Conservation (phyloP, 495 filamentous ascomycete species). For the Annulohypoxylon maeteangense region DNA sequence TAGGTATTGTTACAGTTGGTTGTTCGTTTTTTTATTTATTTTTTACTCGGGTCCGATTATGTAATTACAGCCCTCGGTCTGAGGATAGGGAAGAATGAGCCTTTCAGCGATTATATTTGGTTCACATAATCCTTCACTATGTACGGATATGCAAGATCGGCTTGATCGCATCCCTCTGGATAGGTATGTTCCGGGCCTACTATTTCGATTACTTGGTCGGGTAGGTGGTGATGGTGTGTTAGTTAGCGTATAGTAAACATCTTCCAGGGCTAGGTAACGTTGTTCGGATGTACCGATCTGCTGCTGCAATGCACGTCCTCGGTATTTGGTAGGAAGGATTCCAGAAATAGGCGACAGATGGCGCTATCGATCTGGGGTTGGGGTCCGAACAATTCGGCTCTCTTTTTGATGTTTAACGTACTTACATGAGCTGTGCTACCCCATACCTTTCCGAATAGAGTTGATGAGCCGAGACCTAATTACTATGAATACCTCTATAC, state of each 20-base stretch:
- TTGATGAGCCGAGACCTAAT: constrained; percentile 1
- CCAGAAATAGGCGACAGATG: constrained; percentile 32
- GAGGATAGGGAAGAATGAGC: background rate
- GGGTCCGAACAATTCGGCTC: constrained; percentile 7
- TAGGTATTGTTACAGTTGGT: background rate
- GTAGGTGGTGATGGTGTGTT: background rate
- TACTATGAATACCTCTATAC: background rate
- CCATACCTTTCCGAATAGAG: background rate
- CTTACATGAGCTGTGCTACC: background rate
- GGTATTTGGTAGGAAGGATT: constrained; percentile 32
- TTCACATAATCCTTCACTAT: background rate
- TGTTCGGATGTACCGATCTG: constrained; percentile 30
- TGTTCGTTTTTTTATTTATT: background rate
- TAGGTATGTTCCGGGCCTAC: constrained; percentile 5
- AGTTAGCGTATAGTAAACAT: background rate
- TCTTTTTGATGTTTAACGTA: background rate
- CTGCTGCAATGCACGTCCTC: constrained; percentile 23
- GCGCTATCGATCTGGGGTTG: constrained; percentile 26
- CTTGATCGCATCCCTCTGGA: constrained; percentile 7
- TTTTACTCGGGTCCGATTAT: background rate
- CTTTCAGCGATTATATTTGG: constrained; percentile 19
- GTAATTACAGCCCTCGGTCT: constrained; percentile 1
- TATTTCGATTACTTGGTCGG: background rate
- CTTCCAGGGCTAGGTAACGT: constrained; percentile 22
- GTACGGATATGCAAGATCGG: constrained; percentile 17